phyloP scores from a whole-genome alignment of 208 protist species.

The Leishmania amazonensis region DNA sequence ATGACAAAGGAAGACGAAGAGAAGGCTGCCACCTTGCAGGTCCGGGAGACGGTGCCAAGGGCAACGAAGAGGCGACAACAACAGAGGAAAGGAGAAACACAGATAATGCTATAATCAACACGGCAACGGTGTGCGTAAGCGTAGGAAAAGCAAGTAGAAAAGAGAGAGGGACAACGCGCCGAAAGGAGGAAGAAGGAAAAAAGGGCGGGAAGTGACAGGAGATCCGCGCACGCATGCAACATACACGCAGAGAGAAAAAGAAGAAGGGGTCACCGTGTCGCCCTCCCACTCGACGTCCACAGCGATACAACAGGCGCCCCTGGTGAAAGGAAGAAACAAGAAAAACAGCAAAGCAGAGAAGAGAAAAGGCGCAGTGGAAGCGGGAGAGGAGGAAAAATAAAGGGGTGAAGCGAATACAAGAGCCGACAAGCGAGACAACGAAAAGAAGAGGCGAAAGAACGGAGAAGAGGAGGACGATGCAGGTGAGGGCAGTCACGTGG shows the following conservation, averaged over 20 bases:
- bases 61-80: background rate
- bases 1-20: background rate
- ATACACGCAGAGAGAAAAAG: background rate
- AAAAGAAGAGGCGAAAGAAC: background rate
- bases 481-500: background rate
- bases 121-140: background rate
- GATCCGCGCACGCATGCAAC: background rate
- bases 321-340: background rate
- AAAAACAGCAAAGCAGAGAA: background rate
- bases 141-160: constrained; percentile 9
- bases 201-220: background rate
- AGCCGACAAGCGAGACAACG: background rate
- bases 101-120: background rate
- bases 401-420: background rate
- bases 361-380: background rate
- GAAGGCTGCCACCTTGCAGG: background rate
- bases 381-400: background rate
- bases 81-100: background rate
- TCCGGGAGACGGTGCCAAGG: background rate
- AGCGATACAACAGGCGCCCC: background rate
- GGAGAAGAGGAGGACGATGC: background rate
- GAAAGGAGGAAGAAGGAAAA: background rate
- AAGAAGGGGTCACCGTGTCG: no score
- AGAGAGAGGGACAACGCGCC: background rate
- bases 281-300: no score